Evolutionary conservation across 129 eudicot species (phyloP), one percentile per base, ranked within the genome.

Genomic region (Centaurea solstitialis): DNA sequence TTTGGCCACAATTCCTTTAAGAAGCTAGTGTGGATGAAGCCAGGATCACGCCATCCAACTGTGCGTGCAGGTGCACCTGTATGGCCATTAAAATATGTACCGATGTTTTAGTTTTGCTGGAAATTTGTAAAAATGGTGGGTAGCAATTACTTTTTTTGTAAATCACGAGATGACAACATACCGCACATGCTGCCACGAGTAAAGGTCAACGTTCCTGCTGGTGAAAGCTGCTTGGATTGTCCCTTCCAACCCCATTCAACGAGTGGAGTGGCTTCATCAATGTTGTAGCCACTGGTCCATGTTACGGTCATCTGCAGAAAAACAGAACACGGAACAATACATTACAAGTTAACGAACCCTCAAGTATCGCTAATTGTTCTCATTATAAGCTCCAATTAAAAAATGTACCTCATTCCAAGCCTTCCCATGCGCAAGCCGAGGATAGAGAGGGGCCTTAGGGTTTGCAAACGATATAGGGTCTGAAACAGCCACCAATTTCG

Each of bases 271-370:
- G 98, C 98, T 81, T 94, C 96, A 83, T 92, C 93, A 23, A 85
- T 87, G 85, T 89, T 89, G 78, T 94, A 94, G 75, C 98, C 98
- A 72, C 98, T 94, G 18, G 98, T 90, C 97, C 98, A 94, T 10
- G 98, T 92, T 30, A 92, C 93, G 17, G 98, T 92, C 97, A 94
- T 93, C 97, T 91, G 79, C 70, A 78, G 9, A 59, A 26, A 22
- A 71, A 15, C 41, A 39, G 11, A 75, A 75, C 40, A 70, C 22
- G 21, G 6, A 40, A 4, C 45, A 53, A 28, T 11, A 6, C 70
- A 26, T 26, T 26, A 26, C 1, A 26, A 26, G 30, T 26, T 26
- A 24, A 2, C 13, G 45, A 13, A 45, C 30, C 1, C 24, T 13
- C 23, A 50, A 12, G 21, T 23, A n/a, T 40, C 33, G 30, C 28